phyloP scores from a whole-genome alignment of 108 stramenopile species.

The Aurantiochytrium sp. region DNA sequence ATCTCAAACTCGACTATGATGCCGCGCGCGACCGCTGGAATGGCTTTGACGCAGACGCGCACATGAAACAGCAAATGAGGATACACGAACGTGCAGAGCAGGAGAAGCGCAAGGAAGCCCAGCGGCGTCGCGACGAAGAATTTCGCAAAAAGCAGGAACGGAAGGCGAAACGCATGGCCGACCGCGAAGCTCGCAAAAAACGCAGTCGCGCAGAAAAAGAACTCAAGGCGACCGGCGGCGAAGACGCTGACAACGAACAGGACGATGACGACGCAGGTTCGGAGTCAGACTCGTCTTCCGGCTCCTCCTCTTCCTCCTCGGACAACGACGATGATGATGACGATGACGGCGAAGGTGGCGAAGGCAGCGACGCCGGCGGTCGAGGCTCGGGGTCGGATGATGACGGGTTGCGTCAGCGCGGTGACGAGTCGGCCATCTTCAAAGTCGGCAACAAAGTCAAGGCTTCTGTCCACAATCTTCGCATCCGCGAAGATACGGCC shows the following conservation, averaged over 20 bases:
- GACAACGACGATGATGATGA: background rate
- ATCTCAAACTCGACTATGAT: conserved; percentile 72
- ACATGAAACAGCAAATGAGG: conserved; percentile 12
- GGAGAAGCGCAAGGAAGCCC: background rate
- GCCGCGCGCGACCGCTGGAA: conserved; percentile 80
- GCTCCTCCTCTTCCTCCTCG: background rate
- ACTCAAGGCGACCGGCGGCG: background rate
- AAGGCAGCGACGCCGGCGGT: conserved; percentile 31
- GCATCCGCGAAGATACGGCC: conserved; percentile 97
- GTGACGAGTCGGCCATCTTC: conserved; percentile 41
- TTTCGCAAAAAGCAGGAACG: background rate
- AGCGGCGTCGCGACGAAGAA: background rate
- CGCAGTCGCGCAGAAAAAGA: background rate
- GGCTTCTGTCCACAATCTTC: conserved; percentile 90
- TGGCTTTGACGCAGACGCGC: conserved; percentile 65
- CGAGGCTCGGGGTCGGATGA: conserved; percentile 62
- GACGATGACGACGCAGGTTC: conserved; percentile 31
- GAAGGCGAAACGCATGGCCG: background rate
- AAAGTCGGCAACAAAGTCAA: conserved; percentile 85
- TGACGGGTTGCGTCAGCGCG: conserved; percentile 42
- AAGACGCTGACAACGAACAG: conserved; percentile 22
- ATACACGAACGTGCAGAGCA: conserved; percentile 11
- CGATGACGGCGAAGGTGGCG: background rate
- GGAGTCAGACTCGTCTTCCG: conserved; percentile 35
- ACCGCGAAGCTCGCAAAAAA: background rate